phyloP scores from a whole-genome alignment of 495 filamentous ascomycete genomes.

The Aspergillus incahuasiensis region DNA sequence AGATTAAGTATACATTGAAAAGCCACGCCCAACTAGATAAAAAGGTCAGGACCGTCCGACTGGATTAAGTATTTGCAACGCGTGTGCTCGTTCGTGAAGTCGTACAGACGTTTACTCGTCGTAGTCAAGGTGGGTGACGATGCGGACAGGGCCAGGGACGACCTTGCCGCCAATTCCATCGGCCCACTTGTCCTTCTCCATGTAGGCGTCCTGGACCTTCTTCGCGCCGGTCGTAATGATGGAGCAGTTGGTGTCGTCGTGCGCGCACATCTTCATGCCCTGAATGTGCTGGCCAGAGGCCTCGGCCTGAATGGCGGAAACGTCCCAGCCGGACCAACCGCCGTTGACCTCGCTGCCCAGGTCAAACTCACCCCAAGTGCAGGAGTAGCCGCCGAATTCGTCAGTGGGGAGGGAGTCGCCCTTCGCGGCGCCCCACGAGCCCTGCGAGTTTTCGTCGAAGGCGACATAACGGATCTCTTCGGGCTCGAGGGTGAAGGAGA shows the following conservation, averaged over 20 bases:
- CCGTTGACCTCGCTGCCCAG: constrained; percentile 34
- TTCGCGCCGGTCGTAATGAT: constrained; percentile 26
- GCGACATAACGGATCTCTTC: constrained; percentile 43
- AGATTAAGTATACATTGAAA: constrained; percentile 3
- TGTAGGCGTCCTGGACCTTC: constrained; percentile 33
- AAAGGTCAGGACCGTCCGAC: neutral
- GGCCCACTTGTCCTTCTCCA: constrained; percentile 20
- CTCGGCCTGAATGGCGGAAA: constrained; percentile 44
- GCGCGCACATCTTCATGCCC: constrained; percentile 36
- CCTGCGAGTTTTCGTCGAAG: constrained; percentile 45
- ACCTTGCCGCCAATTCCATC: constrained; percentile 37
- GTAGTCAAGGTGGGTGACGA: constrained; percentile 31
- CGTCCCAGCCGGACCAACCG: constrained; percentile 43
- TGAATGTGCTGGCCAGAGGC: constrained; percentile 27
- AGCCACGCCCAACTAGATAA: neutral
- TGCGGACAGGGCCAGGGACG: constrained; percentile 26
- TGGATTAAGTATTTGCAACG: neutral
- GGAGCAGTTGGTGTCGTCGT: constrained; percentile 29
- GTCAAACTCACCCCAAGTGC: constrained; percentile 45
- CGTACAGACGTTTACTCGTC: constrained; percentile 13
- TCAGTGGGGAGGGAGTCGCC: constrained; percentile 33
- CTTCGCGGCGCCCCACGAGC: constrained; percentile 33
- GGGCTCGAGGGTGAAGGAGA: constrained; percentile 41
- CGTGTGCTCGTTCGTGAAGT: neutral
- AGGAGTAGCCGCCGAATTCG: constrained; percentile 34